Percentiles rank a stretch among this genome's conserved stretches.
phyloP scores from a whole-genome alignment of 768 basidiomycete species.

The Trametes maxima region DNA sequence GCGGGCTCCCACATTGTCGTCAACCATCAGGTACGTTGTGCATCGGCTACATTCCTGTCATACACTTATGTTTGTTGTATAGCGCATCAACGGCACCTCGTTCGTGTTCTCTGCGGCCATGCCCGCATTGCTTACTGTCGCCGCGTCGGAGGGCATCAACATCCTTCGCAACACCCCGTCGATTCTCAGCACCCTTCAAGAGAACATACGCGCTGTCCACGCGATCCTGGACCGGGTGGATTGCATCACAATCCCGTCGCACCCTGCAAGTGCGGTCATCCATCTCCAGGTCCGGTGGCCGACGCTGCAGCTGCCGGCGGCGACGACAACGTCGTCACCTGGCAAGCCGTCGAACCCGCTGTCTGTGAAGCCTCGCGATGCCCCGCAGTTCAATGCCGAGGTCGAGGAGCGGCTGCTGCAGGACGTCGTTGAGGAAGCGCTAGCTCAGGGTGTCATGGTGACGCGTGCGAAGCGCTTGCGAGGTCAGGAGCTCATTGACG shows the following conservation, averaged over 20 bases:
- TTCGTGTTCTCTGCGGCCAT: slow-evolving; percentile 97
- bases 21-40: slow-evolving; percentile 73
- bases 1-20: slow-evolving; percentile 83
- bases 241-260: slow-evolving; percentile 83
- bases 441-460: slow-evolving; percentile 81
- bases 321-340: slow-evolving; percentile 19
- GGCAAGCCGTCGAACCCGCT: slow-evolving; percentile 53
- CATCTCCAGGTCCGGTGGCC: slow-evolving; percentile 68
- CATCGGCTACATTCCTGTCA: neutral
- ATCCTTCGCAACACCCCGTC: slow-evolving; percentile 76
- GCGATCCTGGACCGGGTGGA: slow-evolving; percentile 79
- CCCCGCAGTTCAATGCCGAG: slow-evolving; percentile 53
- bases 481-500: slow-evolving; percentile 83
- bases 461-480: slow-evolving; percentile 82
- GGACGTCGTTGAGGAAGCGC: slow-evolving; percentile 88
- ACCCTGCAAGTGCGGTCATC: slow-evolving; percentile 84
- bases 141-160: slow-evolving; percentile 84
- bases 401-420: slow-evolving; percentile 82
- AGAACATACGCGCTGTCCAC: slow-evolving; percentile 81
- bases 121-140: slow-evolving; percentile 86
- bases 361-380: slow-evolving; percentile 49
- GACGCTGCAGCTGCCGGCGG: slow-evolving; percentile 28
- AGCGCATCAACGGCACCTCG: slow-evolving; percentile 95
- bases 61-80: neutral
- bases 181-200: slow-evolving; percentile 73